Evolutionary conservation across 2,329 filamentous ascomycete species (phyloP), one percentile per base, ranked within the genome.

Genomic region (Knoxdaviesia capensis): DNA sequence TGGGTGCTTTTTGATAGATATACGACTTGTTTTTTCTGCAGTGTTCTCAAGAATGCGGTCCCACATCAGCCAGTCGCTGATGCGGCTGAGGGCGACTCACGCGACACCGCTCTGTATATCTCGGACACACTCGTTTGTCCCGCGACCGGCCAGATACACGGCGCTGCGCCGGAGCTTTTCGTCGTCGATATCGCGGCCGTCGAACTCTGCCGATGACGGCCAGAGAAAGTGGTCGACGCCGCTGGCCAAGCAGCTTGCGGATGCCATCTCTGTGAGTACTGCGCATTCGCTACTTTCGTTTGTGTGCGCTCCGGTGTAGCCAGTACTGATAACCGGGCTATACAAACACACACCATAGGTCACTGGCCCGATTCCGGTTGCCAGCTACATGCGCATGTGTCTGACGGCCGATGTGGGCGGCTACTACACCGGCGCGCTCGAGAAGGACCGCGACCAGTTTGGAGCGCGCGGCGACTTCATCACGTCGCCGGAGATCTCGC

Each of bases 351-450:
- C 10, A n/a, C 35, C 29, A 10, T 43, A 66, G 63, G 60, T 80
- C 36, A 96, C 90, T 7, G 90, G 90, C 0, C 88, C 90, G 4
- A 77, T 96, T 31, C 84, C 90, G 1, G 72, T 98, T 46, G 87
- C 90, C 5, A 80, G 85, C 41, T 98, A 87, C 59, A 98, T 98
- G 90, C 87, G 90, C 56, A 93, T 96, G 78, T 94, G 88, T 57
- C 73, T 98, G 48, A 98, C 90, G 1, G 82, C 83, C 7, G 83
- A 90, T 46, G 63, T 85, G 35, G 86, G 85, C 45, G 90, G 90
- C 42, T 98, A 98, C 63, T 98, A 98, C 61, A 96, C 86, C 1
- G 74, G 79, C 5, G 73, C 76, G 29, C 69, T 78, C 37, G 68
- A 69, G 42, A 61, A 74, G 45, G 77, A 71, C 20, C 72, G 77